Base-by-base conservation (phyloP, 2,329 filamentous ascomycete genomes). In the Pseudocercospora fuligena region DNA sequence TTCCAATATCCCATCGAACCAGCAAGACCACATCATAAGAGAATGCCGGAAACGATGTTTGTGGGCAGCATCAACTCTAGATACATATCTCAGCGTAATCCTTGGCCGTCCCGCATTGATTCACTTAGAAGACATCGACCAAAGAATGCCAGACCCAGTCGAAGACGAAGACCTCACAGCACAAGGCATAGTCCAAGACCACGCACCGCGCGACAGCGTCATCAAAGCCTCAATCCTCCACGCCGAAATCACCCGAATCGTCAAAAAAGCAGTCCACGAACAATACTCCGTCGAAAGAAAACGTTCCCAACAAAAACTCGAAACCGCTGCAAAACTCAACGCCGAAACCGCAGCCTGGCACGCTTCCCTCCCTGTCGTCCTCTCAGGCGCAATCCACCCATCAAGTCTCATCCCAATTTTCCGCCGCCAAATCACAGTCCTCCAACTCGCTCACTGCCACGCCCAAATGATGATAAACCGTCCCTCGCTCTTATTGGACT, bases 391-490 rank as follows among this genome's bases (percentile, higher is more conserved):
- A 8, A 74, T 84, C 5, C 80, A 82, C 57, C 77, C 80, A 0
- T 81, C 78, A 4, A 78, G 81, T 62, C 73, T 84, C 7, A 81
- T 84, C 33, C 80, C 83, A 0, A 79, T 83, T n/a, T 86, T 84
- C 69, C 81, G 84, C 62, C 78, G 84, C 3, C 86, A 88, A 68
- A 82, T 85, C 1, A 83, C 80, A 0, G 85, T 86, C 0, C 74
- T 88, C 9, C 84, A 83, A 46, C 77, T 88, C 0, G 85, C 85
- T 0, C 83, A 87, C 68, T 82, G 81, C 4, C 86, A 88, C 61
- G 84, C 86, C 2, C 79, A 85, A 8, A 86, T 89, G 72, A 81
- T 88, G 19, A 82, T 85, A 6, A 87, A 85, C 56, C 82, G 87
- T 0, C 82, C 84, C 0, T 67, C 63, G 47, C 86, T 88, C 53